Conservation (phyloP, 331 rosid species). For the Erythrophleum ivorense region DNA sequence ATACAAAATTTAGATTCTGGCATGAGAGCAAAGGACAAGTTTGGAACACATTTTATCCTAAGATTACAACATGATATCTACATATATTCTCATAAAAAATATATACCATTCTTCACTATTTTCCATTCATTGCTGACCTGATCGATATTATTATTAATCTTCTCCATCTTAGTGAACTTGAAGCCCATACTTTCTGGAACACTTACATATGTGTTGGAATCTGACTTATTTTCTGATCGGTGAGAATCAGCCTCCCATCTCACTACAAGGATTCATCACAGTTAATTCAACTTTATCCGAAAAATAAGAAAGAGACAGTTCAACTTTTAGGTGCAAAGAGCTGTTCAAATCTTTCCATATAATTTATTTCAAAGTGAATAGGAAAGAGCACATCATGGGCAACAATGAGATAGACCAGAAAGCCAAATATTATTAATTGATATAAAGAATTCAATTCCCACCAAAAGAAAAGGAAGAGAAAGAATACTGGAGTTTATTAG, state of each 20-base stretch:
- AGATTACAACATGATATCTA: slow-evolving; percentile 6
- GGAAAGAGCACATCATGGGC: slow-evolving; percentile 23
- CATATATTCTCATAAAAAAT: neutral
- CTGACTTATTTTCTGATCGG: slow-evolving; percentile 44
- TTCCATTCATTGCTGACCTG: slow-evolving; percentile 58
- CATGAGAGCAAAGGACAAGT: slow-evolving; percentile 31
- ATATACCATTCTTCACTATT: neutral
- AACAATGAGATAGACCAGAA: slow-evolving; percentile 7
- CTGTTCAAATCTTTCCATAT: slow-evolving; percentile 16
- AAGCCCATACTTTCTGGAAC: slow-evolving; percentile 49
- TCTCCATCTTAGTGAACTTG: slow-evolving; percentile 39
- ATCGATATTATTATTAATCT: slow-evolving; percentile 28
- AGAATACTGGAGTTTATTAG: slow-evolving; percentile 7
- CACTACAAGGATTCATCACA: slow-evolving; percentile 54
- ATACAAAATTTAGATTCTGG: slow-evolving; percentile 11
- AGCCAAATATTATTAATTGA: neutral
- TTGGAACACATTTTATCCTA: slow-evolving; percentile 6
- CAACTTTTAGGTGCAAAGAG: slow-evolving; percentile 26
- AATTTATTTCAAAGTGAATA: slow-evolving; percentile 24
- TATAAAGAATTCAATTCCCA: neutral
- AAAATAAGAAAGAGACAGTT: slow-evolving; percentile 1
- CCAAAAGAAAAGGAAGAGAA: slow-evolving; percentile 11
- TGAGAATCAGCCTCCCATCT: slow-evolving; percentile 58
- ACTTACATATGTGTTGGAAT: slow-evolving; percentile 42
- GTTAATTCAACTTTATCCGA: slow-evolving; percentile 26